A percentile compares a stretch with the other conserved stretches of the same genome.
Evolutionary conservation across 148 eudicot species (phyloP).

Genomic region (Tetragonia tetragonoides): DNA sequence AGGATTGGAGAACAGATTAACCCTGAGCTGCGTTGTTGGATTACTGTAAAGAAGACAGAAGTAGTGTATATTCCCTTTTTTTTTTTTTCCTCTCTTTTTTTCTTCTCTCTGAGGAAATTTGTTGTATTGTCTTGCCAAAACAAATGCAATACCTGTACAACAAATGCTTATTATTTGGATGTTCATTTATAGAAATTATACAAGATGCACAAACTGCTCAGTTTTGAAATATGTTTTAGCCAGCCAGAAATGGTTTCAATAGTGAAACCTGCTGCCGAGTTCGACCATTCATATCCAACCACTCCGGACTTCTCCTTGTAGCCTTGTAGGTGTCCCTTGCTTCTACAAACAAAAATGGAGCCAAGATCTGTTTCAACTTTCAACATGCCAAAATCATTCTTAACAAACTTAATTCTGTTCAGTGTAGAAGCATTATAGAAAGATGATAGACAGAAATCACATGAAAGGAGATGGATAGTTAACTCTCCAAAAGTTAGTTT

Average conservation of each 20-base stretch:
- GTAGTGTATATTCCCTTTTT: slow-evolving; percentile 36
- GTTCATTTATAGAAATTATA: slow-evolving; percentile 11
- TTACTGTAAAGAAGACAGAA: slow-evolving; percentile 46
- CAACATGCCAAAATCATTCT: no score
- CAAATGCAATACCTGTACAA: slow-evolving; percentile 12
- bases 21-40: slow-evolving; percentile 82
- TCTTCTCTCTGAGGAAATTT: slow-evolving; percentile 26
- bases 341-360: no score
- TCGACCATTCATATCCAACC: no score
- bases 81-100: background rate
- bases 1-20: slow-evolving; percentile 90
- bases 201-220: background rate
- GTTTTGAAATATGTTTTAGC: background rate
- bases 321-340: no score
- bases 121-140: slow-evolving; percentile 20
- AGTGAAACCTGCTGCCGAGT: background rate
- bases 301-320: no score
- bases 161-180: slow-evolving; percentile 15
- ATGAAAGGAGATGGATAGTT: background rate
- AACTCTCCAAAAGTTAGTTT: background rate
- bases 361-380: no score
- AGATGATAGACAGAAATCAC: background rate
- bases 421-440: background rate
- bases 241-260: background rate
- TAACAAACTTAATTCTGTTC: no score